These are phyloP conservation scores for Dothistroma septosporum DNA, from an alignment of 2,329 filamentous ascomycete species.

Conservation along the genomic window DNA sequence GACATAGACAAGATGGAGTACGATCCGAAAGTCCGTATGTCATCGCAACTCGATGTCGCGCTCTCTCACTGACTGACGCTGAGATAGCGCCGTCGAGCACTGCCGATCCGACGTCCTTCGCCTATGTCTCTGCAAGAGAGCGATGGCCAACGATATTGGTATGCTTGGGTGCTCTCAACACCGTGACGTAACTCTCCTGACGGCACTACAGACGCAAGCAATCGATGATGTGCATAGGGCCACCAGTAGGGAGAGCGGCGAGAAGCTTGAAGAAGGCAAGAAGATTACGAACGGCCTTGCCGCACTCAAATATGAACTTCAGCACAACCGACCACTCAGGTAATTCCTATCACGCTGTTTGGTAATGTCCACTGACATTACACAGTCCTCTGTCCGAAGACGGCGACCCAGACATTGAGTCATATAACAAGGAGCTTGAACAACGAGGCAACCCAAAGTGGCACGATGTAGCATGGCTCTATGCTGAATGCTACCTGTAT, in stretches of 20 bases:
- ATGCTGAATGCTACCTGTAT: conserved; percentile 90
- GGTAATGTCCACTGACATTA: background rate
- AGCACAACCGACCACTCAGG: conserved; percentile 79
- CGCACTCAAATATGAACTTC: conserved; percentile 86
- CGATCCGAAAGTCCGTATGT: conserved; percentile 69
- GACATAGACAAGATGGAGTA: conserved; percentile 57
- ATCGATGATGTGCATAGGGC: conserved; percentile 92
- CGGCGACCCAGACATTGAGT: conserved; percentile 66
- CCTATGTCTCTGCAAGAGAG: conserved; percentile 74
- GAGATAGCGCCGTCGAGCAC: conserved; percentile 68
- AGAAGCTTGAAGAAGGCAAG: conserved; percentile 76
- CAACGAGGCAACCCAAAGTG: conserved; percentile 70
- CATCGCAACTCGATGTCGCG: background rate
- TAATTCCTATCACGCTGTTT: conserved; percentile 41
- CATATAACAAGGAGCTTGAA: conserved; percentile 82
- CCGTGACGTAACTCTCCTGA: conserved; percentile 2
- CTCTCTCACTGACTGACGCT: conserved; percentile 9
- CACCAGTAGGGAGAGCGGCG: conserved; percentile 56
- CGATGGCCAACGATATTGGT: conserved; percentile 94
- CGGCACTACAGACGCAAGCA: conserved; percentile 64
- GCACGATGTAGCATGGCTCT: conserved; percentile 86
- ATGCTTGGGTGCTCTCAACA: conserved; percentile 30
- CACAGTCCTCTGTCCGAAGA: conserved; percentile 72
- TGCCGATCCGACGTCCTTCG: conserved; percentile 80
- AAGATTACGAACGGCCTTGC: conserved; percentile 74